phyloP scores from a whole-genome alignment of 2,329 filamentous ascomycete genomes.

The Huntiella bhutanensis region DNA sequence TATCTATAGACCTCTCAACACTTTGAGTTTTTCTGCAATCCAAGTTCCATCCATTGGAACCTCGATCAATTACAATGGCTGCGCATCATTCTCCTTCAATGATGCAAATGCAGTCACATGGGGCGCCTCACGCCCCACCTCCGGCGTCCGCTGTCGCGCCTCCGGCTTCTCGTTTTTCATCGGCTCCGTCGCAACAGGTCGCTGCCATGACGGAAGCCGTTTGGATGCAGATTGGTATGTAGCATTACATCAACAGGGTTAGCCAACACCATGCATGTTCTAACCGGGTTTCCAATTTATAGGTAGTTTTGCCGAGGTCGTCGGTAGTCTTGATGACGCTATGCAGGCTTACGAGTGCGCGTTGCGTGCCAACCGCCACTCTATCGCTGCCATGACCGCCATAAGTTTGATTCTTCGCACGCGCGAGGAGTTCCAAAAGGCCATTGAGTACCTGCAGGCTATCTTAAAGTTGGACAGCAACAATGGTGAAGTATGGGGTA shows the following conservation, averaged over 20 bases:
- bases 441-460: constrained; percentile 78
- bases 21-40: no score
- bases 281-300: constrained; percentile 1
- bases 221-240: constrained; percentile 82
- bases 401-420: constrained; percentile 83
- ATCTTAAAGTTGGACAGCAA: constrained; percentile 76
- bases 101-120: constrained; percentile 48
- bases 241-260: not conserved
- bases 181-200: constrained; percentile 51
- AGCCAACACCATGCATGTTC: not conserved
- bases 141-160: constrained; percentile 32
- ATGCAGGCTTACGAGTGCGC: constrained; percentile 83
- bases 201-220: constrained; percentile 65
- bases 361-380: constrained; percentile 70
- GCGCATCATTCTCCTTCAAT: constrained; percentile 69
- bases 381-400: constrained; percentile 78
- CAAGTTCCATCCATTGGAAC: no score
- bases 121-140: constrained; percentile 42
- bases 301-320: constrained; percentile 74
- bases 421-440: constrained; percentile 83
- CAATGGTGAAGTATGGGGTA: constrained; percentile 94
- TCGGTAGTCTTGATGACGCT: constrained; percentile 76
- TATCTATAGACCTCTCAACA: no score
- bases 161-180: constrained; percentile 26
- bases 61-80: constrained; percentile 32